A percentile compares a stretch with the other conserved stretches of the same genome.
Conservation (phyloP, 345 rosid genomes). For the Camelina laxa region DNA sequence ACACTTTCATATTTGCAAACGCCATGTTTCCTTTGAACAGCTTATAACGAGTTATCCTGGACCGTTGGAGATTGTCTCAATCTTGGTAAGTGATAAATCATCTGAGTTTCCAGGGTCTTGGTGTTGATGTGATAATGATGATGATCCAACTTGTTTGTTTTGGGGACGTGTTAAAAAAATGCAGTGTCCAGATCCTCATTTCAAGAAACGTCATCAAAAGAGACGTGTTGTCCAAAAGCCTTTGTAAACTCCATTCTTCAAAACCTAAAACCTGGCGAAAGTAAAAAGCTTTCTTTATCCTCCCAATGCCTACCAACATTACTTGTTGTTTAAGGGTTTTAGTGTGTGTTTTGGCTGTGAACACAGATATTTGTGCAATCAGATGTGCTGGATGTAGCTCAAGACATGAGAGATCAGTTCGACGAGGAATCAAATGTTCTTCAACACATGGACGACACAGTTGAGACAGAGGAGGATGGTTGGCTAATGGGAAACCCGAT, state of each 20-base stretch:
- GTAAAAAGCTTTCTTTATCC: slow-evolving; percentile 42
- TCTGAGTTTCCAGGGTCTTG: not conserved
- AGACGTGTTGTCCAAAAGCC: slow-evolving; percentile 89
- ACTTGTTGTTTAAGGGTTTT: not conserved
- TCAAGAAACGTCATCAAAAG: slow-evolving; percentile 92
- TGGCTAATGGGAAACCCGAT: slow-evolving; percentile 79
- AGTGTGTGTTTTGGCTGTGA: not conserved
- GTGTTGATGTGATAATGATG: not conserved
- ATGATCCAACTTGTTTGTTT: slow-evolving; percentile 23
- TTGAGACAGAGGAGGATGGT: slow-evolving; percentile 65
- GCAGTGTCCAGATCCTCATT: slow-evolving; percentile 98
- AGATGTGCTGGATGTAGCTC: slow-evolving; percentile 84
- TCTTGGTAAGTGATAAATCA: slow-evolving; percentile 60
- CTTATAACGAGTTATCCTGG: slow-evolving; percentile 75
- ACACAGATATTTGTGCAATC: slow-evolving; percentile 85
- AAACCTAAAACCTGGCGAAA: slow-evolving; percentile 71
- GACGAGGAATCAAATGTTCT: slow-evolving; percentile 57
- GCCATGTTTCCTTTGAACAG: slow-evolving; percentile 70
- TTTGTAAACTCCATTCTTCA: slow-evolving; percentile 65
- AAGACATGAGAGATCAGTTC: slow-evolving; percentile 80
- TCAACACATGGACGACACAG: slow-evolving; percentile 54
- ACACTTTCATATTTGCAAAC: slow-evolving; percentile 86
- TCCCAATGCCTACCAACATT: not conserved
- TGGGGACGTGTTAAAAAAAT: slow-evolving; percentile 11
- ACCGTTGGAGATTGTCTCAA: slow-evolving; percentile 78